Evolutionary conservation across 2,329 filamentous ascomycete genomes (phyloP).

Genomic region (Arthroderma sp.): DNA sequence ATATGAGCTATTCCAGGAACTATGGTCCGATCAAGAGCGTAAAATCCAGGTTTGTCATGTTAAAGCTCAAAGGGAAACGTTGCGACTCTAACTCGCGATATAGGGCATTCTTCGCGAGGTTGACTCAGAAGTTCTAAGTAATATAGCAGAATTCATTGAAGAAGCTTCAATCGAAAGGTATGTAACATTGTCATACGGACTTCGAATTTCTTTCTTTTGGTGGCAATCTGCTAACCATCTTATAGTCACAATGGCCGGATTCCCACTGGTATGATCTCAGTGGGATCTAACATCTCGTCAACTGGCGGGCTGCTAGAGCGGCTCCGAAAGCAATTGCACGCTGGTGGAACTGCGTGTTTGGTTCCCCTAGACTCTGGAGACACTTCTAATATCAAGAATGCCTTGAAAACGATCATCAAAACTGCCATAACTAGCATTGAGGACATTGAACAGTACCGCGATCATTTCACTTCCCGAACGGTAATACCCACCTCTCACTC

Average conservation of each 20-base stretch:
- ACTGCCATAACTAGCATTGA: slow-evolving; percentile 29
- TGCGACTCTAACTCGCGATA: background rate
- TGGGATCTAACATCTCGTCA: slow-evolving; percentile 34
- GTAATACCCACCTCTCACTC: slow-evolving; percentile 17
- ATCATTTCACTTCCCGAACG: slow-evolving; percentile 28
- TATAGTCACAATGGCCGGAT: slow-evolving; percentile 30
- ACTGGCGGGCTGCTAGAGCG: slow-evolving; percentile 28
- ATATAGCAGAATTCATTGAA: slow-evolving; percentile 29
- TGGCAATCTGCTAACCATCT: slow-evolving; percentile 10
- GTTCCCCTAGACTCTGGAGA: slow-evolving; percentile 35
- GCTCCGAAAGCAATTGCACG: slow-evolving; percentile 26
- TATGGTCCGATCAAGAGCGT: slow-evolving; percentile 30
- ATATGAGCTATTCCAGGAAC: slow-evolving; percentile 27
- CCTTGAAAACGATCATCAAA: slow-evolving; percentile 37
- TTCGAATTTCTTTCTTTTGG: background rate
- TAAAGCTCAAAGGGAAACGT: background rate
- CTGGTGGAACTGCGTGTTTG: slow-evolving; percentile 25
- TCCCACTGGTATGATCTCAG: slow-evolving; percentile 32
- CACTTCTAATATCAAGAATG: slow-evolving; percentile 35
- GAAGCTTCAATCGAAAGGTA: slow-evolving; percentile 27
- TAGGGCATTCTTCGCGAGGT: slow-evolving; percentile 26
- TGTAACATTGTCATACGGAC: slow-evolving; percentile 10
- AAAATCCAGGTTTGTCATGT: slow-evolving; percentile 28
- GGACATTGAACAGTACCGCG: slow-evolving; percentile 30
- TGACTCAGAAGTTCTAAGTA: slow-evolving; percentile 29